Evolutionary conservation across 2,329 filamentous ascomycete genomes (phyloP), one percentile per base, ranked within the genome.

Genomic region (Cladophialophora carrionii): DNA sequence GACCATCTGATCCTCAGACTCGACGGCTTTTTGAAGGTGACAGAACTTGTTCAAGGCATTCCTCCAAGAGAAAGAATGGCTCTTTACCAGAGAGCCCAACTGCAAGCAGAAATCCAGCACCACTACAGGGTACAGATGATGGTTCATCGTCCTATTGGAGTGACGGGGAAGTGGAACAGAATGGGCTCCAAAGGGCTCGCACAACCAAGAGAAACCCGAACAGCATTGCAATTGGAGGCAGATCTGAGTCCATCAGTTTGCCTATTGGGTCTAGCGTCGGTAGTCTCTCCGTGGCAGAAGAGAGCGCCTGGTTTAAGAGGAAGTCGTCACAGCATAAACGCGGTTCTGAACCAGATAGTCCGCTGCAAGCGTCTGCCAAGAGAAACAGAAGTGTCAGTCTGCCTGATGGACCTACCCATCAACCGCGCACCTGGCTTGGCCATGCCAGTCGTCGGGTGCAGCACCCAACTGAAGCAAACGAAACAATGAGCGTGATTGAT

Each of bases 171-270:
- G 20, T 57, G 10, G 46, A 29, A 10, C 24, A 32, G 12, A 24
- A 41, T 32, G 51, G 48, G 17, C 9, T 48, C 9, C 20, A 31
- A 10, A 57, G 22, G n/a, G 10, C 31, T n/a, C 7, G 49, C 8
- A 14, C 20, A 7, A 37, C 29, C 6, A 62, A 56, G 37, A 51
- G 61, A 17, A 71, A 70, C 53, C 62, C 65, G 12, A 64, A 71
- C 51, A 71, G 70, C 53, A 54, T 71, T 12, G 70, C 70, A 29
- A 58, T 71, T n/a, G 70, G 63, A 32, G 70, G 70, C 26, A 68
- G 68, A 57, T 68, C 68, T 37, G 67, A 64, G 20, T 66, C 67
- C 10, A 58, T 68, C 31, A 66, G 62, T 34, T 29, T 68, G 10
- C 67, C 64, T 51, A 53, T 66, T 20, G 24, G 57, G 17, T 64